phyloP scores from a whole-genome alignment of 352 stramenopile genomes.

The Phytopythium chamaehyphon region DNA sequence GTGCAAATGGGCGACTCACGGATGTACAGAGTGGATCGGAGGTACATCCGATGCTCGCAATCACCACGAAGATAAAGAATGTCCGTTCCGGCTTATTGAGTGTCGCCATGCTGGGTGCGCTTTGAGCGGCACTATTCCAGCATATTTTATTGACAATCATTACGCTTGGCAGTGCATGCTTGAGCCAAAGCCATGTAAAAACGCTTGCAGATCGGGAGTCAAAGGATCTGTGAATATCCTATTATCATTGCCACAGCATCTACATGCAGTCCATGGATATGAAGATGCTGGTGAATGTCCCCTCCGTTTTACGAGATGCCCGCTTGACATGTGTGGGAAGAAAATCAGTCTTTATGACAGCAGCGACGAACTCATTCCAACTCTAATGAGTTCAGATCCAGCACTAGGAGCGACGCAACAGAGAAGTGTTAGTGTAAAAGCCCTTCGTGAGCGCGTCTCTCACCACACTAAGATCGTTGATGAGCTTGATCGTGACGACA shows the following conservation, averaged over 20 bases:
- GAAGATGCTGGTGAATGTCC: slow-evolving; percentile 45
- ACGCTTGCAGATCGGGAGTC: slow-evolving; percentile 11
- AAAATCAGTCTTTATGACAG: slow-evolving; percentile 44
- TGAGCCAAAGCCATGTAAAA: slow-evolving; percentile 37
- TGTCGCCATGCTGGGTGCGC: slow-evolving; percentile 48
- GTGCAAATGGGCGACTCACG: slow-evolving; percentile 50
- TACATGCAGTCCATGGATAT: slow-evolving; percentile 38
- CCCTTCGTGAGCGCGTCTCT: slow-evolving; percentile 10
- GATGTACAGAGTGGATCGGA: slow-evolving; percentile 39
- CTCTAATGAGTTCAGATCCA: slow-evolving; percentile 19
- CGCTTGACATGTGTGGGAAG: slow-evolving; percentile 65
- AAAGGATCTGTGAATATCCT: neutral
- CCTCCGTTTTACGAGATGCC: slow-evolving; percentile 32
- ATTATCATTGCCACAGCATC: slow-evolving; percentile 21
- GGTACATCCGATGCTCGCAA: slow-evolving; percentile 31
- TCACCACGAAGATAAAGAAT: slow-evolving; percentile 59
- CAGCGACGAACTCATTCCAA: neutral
- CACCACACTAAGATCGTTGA: neutral
- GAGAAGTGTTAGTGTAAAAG: slow-evolving; percentile 10
- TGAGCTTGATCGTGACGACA: neutral
- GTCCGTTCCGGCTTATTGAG: slow-evolving; percentile 37
- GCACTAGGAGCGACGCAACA: neutral
- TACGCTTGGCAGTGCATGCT: slow-evolving; percentile 66
- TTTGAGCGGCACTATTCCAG: slow-evolving; percentile 31
- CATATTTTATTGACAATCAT: slow-evolving; percentile 50